These are phyloP conservation scores for Ananas comosus DNA, from an alignment of 176 grass and related monocot genomes.

Conservation along the genomic window DNA sequence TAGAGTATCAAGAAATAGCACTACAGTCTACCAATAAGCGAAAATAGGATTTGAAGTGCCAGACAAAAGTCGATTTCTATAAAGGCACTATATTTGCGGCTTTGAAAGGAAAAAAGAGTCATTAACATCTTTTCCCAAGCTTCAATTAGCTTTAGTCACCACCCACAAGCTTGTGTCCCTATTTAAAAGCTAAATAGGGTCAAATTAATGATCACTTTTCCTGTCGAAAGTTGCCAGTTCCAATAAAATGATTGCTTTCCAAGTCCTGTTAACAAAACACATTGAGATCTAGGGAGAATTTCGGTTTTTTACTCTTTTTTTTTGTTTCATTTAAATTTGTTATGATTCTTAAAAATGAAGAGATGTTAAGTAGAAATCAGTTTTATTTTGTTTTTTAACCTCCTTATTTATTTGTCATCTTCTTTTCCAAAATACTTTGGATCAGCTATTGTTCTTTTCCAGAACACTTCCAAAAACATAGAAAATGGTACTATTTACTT, in stretches of 20 bases:
- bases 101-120: background rate
- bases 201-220: background rate
- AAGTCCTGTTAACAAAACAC: background rate
- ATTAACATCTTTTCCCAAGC: background rate
- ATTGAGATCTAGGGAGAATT: background rate
- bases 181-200: background rate
- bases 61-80: background rate
- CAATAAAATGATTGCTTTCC: background rate
- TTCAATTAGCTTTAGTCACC: background rate
- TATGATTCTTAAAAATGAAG: background rate
- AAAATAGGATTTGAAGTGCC: background rate
- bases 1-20: too few species aligned
- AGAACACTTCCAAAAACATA: too few species aligned
- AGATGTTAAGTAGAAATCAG: background rate
- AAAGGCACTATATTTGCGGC: background rate
- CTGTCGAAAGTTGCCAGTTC: background rate
- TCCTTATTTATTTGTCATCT: background rate
- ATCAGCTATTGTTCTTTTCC: too few species aligned
- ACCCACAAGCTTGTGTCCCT: background rate
- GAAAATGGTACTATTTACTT: too few species aligned
- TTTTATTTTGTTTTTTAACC: background rate
- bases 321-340: background rate
- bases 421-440: too few species aligned
- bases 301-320: background rate
- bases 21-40: too few species aligned